Evolutionary conservation across 75 land plant genomes (phyloP), one percentile per base, ranked within the genome.

Genomic region (Cryptomeria japonica): DNA sequence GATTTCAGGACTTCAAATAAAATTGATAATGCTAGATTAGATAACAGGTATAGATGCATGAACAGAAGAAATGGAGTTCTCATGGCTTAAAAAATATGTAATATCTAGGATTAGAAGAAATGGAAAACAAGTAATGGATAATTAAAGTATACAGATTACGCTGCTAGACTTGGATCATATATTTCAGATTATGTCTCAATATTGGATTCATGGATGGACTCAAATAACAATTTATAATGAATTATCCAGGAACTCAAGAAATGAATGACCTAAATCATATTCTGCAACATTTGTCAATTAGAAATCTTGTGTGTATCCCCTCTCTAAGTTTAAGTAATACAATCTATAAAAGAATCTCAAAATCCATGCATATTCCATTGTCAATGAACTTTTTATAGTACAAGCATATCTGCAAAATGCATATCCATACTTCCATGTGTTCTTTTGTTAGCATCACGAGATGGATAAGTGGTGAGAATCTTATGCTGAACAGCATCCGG

Each of bases 401-500:
- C 70, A 64, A 64, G 28, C n/a, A 6, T 25, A 64, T 64, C 70
- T 64, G 70, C 70, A 64, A 64, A 51, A 64, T 64, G 70, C n/a
- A 64, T 25, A 64, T 64, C 70, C 70, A 34, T 34, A 34, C 13
- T 75, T 31, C 15, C 37, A 75, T 32, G 77, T 34, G 37, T 75
- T 13, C 3, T 68, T 75, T 75, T 10, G 77, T 34, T 13, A 75
- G 37, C 37, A 75, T 75, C 32, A 75, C 5, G 2, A 34, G 34
- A 75, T 32, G 37, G 38, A 75, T 75, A 75, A 32, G 15, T 75
- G 77, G 37, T 32, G 37, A 75, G 37, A 75, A 34, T 12, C 34
- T 75, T 75, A 75, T 75, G 14, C 77, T 39, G 91, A 80, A 85
- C 92, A 91, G 39, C 92, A 91, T 58, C 92, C 92, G 10, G 87